A percentile compares a stretch with the other conserved stretches of the same genome.
Conservation (phyloP, 169 alveolate species). For the Cyclospora cayetanensis region DNA sequence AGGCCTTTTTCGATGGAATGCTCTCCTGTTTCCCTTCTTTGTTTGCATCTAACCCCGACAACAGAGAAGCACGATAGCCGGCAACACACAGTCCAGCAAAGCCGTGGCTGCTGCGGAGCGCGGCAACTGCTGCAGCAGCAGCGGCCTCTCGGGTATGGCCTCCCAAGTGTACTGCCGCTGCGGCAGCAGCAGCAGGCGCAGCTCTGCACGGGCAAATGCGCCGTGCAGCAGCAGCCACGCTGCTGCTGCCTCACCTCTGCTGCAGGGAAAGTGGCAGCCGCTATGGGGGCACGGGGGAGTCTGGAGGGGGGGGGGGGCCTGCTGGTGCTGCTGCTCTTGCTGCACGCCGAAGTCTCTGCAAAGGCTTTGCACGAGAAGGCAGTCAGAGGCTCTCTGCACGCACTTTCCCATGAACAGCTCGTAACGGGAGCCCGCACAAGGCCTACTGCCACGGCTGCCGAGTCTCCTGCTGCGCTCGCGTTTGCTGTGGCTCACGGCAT, state of each 20-base stretch:
- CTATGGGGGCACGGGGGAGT: neutral
- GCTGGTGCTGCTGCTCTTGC: constrained; percentile 43
- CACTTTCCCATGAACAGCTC: neutral
- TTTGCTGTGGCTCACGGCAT: no score
- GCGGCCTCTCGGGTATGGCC: neutral
- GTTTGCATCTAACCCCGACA: no score
- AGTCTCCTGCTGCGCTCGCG: no score
- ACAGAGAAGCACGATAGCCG: neutral
- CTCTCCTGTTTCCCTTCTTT: no score
- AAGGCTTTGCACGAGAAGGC: neutral
- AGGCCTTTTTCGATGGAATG: no score
- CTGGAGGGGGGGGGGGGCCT: neutral
- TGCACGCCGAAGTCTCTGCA: neutral
- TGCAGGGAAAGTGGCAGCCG: neutral
- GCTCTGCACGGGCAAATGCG: neutral
- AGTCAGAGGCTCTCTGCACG: neutral
- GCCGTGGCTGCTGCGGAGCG: neutral
- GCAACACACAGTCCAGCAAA: neutral
- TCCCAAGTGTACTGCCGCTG: neutral
- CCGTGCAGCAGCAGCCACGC: neutral
- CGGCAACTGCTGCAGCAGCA: neutral
- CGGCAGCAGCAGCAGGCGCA: neutral
- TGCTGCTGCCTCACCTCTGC: neutral
- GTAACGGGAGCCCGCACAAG: no score
- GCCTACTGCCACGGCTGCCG: no score